Base-by-base conservation (phyloP, 306 rosid species). In the Malus sieversii region DNA sequence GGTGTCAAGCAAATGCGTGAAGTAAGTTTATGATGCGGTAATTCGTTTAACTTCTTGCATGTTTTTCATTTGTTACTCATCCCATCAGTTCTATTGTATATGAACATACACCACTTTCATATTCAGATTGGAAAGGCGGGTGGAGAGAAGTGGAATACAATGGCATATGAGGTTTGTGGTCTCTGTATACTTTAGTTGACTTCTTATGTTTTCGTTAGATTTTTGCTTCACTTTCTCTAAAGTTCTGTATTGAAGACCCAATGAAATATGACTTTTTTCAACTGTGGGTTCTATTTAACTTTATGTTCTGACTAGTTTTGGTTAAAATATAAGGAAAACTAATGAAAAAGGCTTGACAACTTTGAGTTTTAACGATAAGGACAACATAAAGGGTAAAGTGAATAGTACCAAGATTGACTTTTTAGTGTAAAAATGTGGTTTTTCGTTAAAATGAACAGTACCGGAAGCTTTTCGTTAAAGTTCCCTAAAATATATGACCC, bases 111-210 rank as follows among this genome's bases (percentile, higher is more conserved):
- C n/a, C 52, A 8, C 70, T 88, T 83, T 40, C 16, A 74, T 73
- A 60, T 81, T 83, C 89, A 95, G 98, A 70, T 95, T 71, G 97
- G 98, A 84, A 95, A 89, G 88, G 97, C 97, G 8, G 87, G 98
- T 64, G 97, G 98, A 80, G 97, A 86, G 83, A 92, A 92, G 85
- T 95, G 98, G 98, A 95, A 92, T 85, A 95, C 92, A 80, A 89
- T 95, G 97, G 80, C 91, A 30, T 95, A 82, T 83, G 98, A 95
- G 93, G 98, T 95, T 74, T 12, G 78, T 76, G 57, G 75, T 75
- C 69, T 73, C 38, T 85, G 35, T 32, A 71, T 82, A 20, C 38
- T 64, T 61, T 18, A 30, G 75, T 74, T 80, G 76, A 70, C 67
- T 42, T 32, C 58, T 73, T 40, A 45, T 19, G 3, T 61, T 33